Evolutionary conservation across 805 yeast species (phyloP).

Genomic region (Torulaspora delbrueckii): DNA sequence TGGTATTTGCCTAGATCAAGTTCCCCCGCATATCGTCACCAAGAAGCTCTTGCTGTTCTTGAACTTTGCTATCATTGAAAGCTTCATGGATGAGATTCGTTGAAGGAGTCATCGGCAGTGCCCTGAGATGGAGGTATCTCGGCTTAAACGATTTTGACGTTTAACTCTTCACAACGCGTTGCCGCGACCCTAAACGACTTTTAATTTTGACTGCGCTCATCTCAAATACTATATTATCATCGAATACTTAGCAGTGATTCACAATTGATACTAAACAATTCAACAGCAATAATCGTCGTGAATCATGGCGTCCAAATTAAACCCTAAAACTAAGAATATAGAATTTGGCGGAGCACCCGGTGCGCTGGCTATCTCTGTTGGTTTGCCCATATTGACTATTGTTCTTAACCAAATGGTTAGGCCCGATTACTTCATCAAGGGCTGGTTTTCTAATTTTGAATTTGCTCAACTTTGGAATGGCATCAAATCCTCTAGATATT

Average conservation of each 20-base stretch:
- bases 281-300: not conserved
- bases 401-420: constrained; percentile 59
- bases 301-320: constrained; percentile 36
- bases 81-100: constrained; percentile 13
- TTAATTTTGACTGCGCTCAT: constrained; percentile 3
- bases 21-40: constrained; percentile 7
- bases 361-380: constrained; percentile 57
- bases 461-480: constrained; percentile 37
- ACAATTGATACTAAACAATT: not conserved
- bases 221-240: not conserved
- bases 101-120: constrained; percentile 2
- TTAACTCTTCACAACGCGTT: constrained; percentile 1
- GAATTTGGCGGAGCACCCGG: constrained; percentile 84
- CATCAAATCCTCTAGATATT: constrained; percentile 32
- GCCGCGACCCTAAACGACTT: constrained; percentile 6
- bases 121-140: not conserved
- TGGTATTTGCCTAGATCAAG: constrained; percentile 12
- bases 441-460: constrained; percentile 41
- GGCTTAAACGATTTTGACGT: constrained; percentile 1
- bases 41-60: constrained; percentile 20
- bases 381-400: constrained; percentile 61
- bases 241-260: not conserved
- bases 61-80: constrained; percentile 22
- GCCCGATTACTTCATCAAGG: constrained; percentile 49
- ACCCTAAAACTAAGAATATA: constrained; percentile 64